phyloP scores from a whole-genome alignment of 805 yeast genomes.

The Candida chauliodis region DNA sequence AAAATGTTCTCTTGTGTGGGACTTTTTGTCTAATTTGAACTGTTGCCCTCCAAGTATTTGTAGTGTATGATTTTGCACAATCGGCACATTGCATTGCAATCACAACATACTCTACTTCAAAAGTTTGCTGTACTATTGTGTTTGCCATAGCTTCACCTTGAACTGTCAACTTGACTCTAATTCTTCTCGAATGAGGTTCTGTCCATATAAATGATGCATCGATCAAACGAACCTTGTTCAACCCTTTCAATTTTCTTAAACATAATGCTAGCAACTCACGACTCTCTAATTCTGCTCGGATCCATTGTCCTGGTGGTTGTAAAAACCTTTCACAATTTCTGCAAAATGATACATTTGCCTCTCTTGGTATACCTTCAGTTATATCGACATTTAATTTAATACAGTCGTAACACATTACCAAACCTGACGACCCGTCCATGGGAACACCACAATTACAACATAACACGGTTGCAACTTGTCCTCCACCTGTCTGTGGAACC shows the following conservation, averaged over 20 bases:
- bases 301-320: conserved; percentile 95
- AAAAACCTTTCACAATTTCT: conserved; percentile 95
- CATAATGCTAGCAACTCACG: conserved; percentile 90
- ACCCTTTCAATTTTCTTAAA: conserved; percentile 81
- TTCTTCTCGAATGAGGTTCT: conserved; percentile 96
- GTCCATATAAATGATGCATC: conserved; percentile 98
- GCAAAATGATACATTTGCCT: conserved; percentile 89
- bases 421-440: conserved; percentile 90
- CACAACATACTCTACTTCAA: conserved; percentile 91
- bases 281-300: conserved; percentile 83
- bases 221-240: conserved; percentile 77
- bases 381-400: conserved; percentile 90
- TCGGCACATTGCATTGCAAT: conserved; percentile 97
- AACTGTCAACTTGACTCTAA: conserved; percentile 84
- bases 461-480: conserved; percentile 68
- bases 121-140: conserved; percentile 88
- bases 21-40: conserved; percentile 98
- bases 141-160: conserved; percentile 95
- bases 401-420: conserved; percentile 97
- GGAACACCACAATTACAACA: conserved; percentile 99
- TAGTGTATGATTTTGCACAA: conserved; percentile 95
- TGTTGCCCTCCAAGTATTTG: conserved; percentile 97
- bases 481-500: conserved; percentile 20
- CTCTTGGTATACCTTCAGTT: conserved; percentile 89
- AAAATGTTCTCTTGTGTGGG: conserved; percentile 91